Conservation (phyloP, 768 basidiomycete genomes). For the Hemileccinum impolitum region DNA sequence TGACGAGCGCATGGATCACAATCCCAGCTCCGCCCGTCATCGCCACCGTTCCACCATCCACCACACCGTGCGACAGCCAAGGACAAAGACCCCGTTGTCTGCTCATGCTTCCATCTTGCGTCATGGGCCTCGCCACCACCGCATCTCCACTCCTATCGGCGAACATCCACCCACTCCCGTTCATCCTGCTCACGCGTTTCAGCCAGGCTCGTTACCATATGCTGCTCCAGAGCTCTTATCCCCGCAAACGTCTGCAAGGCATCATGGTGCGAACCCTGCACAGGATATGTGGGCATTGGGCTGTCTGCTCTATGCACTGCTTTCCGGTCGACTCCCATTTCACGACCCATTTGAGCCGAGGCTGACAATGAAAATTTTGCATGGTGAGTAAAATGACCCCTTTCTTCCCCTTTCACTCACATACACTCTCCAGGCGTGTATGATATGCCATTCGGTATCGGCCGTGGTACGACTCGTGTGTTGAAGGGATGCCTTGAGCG, state of each 20-base stretch:
- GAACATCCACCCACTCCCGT: slow-evolving; percentile 26
- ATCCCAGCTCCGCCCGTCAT: slow-evolving; percentile 5
- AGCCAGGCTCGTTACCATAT: slow-evolving; percentile 87
- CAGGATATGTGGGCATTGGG: slow-evolving; percentile 98
- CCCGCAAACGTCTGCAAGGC: slow-evolving; percentile 45
- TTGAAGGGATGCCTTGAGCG: slow-evolving; percentile 78
- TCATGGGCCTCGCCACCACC: slow-evolving; percentile 45
- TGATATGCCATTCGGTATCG: slow-evolving; percentile 52
- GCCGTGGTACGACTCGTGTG: slow-evolving; percentile 62
- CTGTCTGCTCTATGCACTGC: slow-evolving; percentile 79
- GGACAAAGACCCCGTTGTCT: slow-evolving; percentile 20
- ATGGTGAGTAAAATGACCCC: slow-evolving; percentile 49
- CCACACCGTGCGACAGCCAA: slow-evolving; percentile 25
- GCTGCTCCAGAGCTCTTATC: slow-evolving; percentile 84
- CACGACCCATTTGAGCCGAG: slow-evolving; percentile 87
- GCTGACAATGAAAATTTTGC: slow-evolving; percentile 86
- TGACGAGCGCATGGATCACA: slow-evolving; percentile 26
- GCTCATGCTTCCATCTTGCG: slow-evolving; percentile 20
- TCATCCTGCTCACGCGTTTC: slow-evolving; percentile 42
- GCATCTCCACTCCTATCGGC: slow-evolving; percentile 43
- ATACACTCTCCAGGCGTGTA: slow-evolving; percentile 50
- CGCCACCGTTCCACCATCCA: slow-evolving; percentile 29
- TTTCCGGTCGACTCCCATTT: slow-evolving; percentile 86
- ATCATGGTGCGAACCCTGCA: slow-evolving; percentile 48
- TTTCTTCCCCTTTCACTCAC: slow-evolving; percentile 6